Conservation (phyloP, 768 basidiomycete species). For the Tylopilus sp. region DNA sequence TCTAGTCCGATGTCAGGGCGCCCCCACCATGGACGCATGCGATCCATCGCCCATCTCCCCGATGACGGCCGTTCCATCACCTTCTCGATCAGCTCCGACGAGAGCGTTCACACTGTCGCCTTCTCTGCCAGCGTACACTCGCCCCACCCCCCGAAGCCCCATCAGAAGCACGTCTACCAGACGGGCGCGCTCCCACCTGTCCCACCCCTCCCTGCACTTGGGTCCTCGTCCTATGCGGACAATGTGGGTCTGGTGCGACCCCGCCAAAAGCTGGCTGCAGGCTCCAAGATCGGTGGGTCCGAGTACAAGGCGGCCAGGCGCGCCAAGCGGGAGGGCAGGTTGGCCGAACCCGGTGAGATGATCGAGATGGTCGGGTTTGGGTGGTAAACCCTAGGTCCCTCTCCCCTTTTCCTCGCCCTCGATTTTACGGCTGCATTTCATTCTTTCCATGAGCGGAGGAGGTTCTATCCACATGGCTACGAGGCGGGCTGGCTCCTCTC, state of each 20-base stretch:
- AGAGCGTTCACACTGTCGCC: slow-evolving; percentile 23
- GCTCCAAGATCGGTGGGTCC: slow-evolving; percentile 24
- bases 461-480: not conserved
- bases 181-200: slow-evolving; percentile 26
- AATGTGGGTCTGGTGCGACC: slow-evolving; percentile 20
- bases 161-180: slow-evolving; percentile 11
- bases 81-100: slow-evolving; percentile 28
- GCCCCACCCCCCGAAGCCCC: slow-evolving; percentile 8
- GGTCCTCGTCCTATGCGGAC: not conserved
- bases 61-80: slow-evolving; percentile 22
- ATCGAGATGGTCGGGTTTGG: slow-evolving; percentile 32
- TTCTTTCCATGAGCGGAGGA: not conserved
- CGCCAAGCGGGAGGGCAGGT: slow-evolving; percentile 26
- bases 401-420: not conserved
- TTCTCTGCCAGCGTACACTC: slow-evolving; percentile 18
- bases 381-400: not conserved
- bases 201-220: slow-evolving; percentile 18
- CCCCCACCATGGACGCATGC: slow-evolving; percentile 1
- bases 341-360: slow-evolving; percentile 16
- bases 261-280: slow-evolving; percentile 20
- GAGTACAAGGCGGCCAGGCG: slow-evolving; percentile 30
- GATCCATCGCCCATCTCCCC: not conserved
- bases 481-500: not conserved
- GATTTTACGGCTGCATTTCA: not conserved
- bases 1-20: too few species aligned